phyloP scores from a whole-genome alignment of 208 protist genomes.

The Trypanosoma theileri region DNA sequence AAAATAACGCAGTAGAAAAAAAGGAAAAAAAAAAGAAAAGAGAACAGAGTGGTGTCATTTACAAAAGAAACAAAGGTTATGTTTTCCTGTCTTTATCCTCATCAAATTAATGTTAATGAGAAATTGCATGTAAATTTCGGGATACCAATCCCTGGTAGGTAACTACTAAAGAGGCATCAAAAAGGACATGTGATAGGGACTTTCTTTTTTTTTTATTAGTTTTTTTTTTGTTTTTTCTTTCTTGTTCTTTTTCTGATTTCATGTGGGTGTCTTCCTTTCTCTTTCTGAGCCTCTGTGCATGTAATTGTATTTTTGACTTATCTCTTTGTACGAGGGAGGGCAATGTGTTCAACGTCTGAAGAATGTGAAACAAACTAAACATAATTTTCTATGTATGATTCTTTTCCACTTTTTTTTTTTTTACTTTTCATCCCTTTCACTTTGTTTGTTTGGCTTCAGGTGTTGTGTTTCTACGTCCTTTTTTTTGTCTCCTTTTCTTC shows the following conservation, averaged over 20 bases:
- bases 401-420: slow-evolving; percentile 10
- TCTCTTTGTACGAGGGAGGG: no score
- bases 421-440: neutral
- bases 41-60: neutral
- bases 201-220: slow-evolving; percentile 1
- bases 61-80: neutral
- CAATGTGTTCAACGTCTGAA: no score
- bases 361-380: no score
- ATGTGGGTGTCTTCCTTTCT: no score
- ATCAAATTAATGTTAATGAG: neutral
- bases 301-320: no score
- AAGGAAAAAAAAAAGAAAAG: slow-evolving; percentile 27
- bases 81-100: neutral
- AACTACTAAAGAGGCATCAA: slow-evolving; percentile 10
- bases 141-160: slow-evolving; percentile 1
- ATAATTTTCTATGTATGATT: neutral
- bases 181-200: neutral
- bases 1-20: slow-evolving; percentile 7
- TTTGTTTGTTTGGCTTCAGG: neutral
- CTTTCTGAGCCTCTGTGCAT: no score
- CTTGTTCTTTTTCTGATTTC: neutral
- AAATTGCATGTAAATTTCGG: no score
- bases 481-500: neutral
- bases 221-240: slow-evolving; percentile 2
- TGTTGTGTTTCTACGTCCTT: neutral